These are phyloP conservation scores for Diaporthe amygdali DNA, from an alignment of 2,329 filamentous ascomycete genomes.

Conservation along the genomic window DNA sequence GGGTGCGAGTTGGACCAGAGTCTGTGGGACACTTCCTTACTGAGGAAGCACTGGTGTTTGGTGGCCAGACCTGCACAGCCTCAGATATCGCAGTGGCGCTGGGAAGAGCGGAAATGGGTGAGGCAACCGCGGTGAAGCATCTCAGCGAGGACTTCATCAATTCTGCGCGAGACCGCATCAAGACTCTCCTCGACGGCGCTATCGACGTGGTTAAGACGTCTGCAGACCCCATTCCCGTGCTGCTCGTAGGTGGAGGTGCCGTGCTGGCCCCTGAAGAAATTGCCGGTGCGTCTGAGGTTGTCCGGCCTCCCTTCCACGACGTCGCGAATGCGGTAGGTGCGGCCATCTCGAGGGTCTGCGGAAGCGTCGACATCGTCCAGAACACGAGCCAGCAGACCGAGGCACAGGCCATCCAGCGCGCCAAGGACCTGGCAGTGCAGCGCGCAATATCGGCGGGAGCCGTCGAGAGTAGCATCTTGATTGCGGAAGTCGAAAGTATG, in stretches of 20 bases:
- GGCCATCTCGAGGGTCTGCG: constrained; percentile 48
- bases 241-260: constrained; percentile 51
- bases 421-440: constrained; percentile 28
- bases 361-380: constrained; percentile 29
- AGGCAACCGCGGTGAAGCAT: constrained; percentile 32
- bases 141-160: constrained; percentile 32
- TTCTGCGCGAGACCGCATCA: constrained; percentile 26
- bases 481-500: constrained; percentile 48
- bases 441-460: constrained; percentile 27
- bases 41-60: constrained; percentile 51
- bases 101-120: constrained; percentile 53
- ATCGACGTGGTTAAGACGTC: constrained; percentile 35
- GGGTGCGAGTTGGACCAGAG: constrained; percentile 52
- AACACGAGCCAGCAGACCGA: constrained; percentile 28
- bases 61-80: constrained; percentile 50
- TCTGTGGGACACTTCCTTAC: constrained; percentile 54
- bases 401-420: constrained; percentile 29
- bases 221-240: constrained; percentile 32
- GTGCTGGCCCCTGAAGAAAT: constrained; percentile 42
- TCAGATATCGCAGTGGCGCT: constrained; percentile 49
- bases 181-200: constrained; percentile 29
- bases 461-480: constrained; percentile 36
- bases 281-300: constrained; percentile 41
- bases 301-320: constrained; percentile 44
- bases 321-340: constrained; percentile 56